A percentile compares a stretch with the other conserved stretches of the same genome.
These are phyloP conservation scores for Uronychia setigera DNA, from an alignment of 73 alveolate species.

Conservation along the genomic window DNA sequence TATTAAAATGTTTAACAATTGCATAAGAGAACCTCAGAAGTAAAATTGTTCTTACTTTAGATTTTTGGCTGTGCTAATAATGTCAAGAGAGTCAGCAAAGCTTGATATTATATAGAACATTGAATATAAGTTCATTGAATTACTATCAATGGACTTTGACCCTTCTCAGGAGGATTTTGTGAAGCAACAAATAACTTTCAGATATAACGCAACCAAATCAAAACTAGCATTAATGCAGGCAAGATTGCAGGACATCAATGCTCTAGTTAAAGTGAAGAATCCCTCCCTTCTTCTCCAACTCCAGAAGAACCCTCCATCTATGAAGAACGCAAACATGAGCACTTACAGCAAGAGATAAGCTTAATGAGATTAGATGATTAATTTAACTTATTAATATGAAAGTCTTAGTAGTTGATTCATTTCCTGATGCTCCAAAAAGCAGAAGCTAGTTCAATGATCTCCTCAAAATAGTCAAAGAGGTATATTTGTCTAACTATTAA, in stretches of 20 bases:
- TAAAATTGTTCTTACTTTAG: slow-evolving; percentile 8
- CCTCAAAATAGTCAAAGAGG: slow-evolving; percentile 40
- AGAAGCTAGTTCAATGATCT: slow-evolving; percentile 18
- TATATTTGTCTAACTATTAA: too few species aligned
- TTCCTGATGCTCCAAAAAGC: slow-evolving; percentile 32
- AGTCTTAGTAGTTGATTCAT: slow-evolving; percentile 57
- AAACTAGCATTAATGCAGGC: slow-evolving; percentile 78
- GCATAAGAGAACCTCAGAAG: slow-evolving; percentile 81
- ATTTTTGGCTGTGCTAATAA: slow-evolving; percentile 70
- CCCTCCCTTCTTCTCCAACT: slow-evolving; percentile 50
- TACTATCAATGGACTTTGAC: slow-evolving; percentile 68
- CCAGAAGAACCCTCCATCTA: slow-evolving; percentile 36
- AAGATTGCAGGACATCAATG: slow-evolving; percentile 70
- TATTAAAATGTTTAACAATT: slow-evolving; percentile 66
- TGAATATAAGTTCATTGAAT: slow-evolving; percentile 77
- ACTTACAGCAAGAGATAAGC: not conserved
- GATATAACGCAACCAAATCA: slow-evolving; percentile 79
- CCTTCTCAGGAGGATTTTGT: slow-evolving; percentile 70
- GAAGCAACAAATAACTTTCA: slow-evolving; percentile 66
- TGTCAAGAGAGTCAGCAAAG: slow-evolving; percentile 72
- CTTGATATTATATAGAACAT: slow-evolving; percentile 74
- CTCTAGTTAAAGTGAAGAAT: slow-evolving; percentile 74
- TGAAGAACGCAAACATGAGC: not conserved
- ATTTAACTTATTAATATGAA: slow-evolving; percentile 31
- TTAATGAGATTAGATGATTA: not conserved